These are phyloP conservation scores for Solanum gracilifrons DNA, from an alignment of 257 asterid species.

Conservation along the genomic window DNA sequence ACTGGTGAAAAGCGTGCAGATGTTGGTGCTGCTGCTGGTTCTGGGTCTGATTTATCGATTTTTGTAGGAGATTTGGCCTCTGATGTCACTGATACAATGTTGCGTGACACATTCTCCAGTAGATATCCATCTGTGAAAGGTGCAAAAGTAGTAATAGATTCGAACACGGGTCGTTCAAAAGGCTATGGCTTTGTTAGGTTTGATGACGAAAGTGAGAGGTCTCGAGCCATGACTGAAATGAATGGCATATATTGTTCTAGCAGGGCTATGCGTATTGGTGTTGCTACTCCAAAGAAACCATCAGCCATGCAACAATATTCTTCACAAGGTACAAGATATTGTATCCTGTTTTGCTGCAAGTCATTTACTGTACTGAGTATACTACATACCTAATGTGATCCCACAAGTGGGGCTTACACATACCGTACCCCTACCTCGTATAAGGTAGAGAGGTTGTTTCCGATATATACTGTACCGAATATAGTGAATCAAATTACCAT, in stretches of 20 bases:
- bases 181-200: conserved; percentile 98
- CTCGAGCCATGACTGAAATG: conserved; percentile 90
- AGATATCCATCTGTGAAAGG: conserved; percentile 79
- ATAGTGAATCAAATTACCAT: background rate
- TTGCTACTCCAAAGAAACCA: conserved; percentile 91
- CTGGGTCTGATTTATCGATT: conserved; percentile 72
- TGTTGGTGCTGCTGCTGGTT: conserved; percentile 16
- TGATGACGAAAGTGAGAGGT: conserved; percentile 77
- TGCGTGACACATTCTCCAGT: conserved; percentile 75
- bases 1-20: conserved; percentile 76
- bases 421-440: background rate
- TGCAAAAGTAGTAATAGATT: conserved; percentile 91
- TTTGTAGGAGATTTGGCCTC: conserved; percentile 93
- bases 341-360: background rate
- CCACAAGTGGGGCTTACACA: background rate
- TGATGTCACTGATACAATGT: conserved; percentile 74
- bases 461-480: background rate
- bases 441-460: background rate
- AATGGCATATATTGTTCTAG: conserved; percentile 83
- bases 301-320: conserved; percentile 59
- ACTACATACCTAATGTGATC: background rate
- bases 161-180: conserved; percentile 79
- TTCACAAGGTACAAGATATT: conserved; percentile 68
- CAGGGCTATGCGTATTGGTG: conserved; percentile 88
- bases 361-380: background rate